Conservation (phyloP, 805 yeast species). For the Teunomyces atbi region DNA sequence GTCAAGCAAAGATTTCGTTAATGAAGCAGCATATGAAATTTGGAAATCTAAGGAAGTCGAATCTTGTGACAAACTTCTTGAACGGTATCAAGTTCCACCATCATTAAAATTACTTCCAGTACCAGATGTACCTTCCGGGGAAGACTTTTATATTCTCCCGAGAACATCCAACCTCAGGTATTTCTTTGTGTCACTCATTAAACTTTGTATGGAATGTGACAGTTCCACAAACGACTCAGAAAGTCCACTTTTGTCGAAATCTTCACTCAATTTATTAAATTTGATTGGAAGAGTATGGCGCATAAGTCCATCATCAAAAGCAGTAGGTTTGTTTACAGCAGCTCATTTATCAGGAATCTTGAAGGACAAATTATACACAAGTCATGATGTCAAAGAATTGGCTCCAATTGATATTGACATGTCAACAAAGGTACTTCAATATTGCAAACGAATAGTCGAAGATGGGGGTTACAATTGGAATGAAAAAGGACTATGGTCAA, state of each 20-base stretch:
- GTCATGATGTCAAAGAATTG: slow-evolving; percentile 18
- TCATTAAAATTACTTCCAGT: slow-evolving; percentile 27
- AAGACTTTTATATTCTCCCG: slow-evolving; percentile 39
- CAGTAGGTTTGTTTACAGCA: slow-evolving; percentile 51
- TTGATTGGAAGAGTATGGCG: slow-evolving; percentile 59
- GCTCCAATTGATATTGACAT: slow-evolving; percentile 31
- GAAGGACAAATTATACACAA: slow-evolving; percentile 24
- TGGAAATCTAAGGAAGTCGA: slow-evolving; percentile 34
- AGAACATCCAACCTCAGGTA: slow-evolving; percentile 32
- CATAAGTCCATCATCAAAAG: slow-evolving; percentile 48
- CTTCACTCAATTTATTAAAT: slow-evolving; percentile 41
- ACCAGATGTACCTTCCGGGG: slow-evolving; percentile 34
- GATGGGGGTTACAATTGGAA: slow-evolving; percentile 33
- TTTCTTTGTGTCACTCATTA: slow-evolving; percentile 39
- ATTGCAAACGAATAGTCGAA: slow-evolving; percentile 29
- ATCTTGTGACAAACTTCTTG: slow-evolving; percentile 20
- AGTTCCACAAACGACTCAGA: slow-evolving; percentile 12
- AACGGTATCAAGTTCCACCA: slow-evolving; percentile 34
- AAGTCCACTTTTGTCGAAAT: slow-evolving; percentile 34
- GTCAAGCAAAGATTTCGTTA: slow-evolving; percentile 21
- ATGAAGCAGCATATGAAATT: slow-evolving; percentile 20
- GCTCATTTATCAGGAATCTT: slow-evolving; percentile 30
- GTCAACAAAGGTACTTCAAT: slow-evolving; percentile 24
- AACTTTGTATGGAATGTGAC: slow-evolving; percentile 46
- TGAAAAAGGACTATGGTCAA: slow-evolving; percentile 30